These are phyloP conservation scores for Narthecium ossifragum DNA, from an alignment of 106 monocot species.

Conservation along the genomic window DNA sequence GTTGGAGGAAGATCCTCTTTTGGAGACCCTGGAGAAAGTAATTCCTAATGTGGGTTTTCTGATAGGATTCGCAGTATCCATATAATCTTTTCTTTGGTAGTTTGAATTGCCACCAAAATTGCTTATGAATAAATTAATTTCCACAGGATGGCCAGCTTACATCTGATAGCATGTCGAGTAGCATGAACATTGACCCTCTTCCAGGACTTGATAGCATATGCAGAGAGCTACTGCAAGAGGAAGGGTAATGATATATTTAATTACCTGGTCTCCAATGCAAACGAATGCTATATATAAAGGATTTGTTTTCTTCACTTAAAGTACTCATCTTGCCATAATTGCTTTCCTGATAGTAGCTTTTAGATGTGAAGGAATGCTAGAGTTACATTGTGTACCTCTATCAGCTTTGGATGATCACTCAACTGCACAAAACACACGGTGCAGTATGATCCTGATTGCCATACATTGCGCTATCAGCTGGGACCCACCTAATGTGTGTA, in stretches of 20 bases:
- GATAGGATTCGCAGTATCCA: background rate
- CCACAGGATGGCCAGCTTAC: constrained; percentile 39
- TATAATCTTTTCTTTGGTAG: background rate
- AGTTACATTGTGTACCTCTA: too few species aligned
- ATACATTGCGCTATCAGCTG: too few species aligned
- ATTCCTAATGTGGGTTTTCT: constrained; percentile 56
- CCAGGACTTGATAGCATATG: constrained; percentile 89
- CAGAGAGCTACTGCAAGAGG: constrained; percentile 71
- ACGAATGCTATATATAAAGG: too few species aligned
- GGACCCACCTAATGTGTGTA: too few species aligned
- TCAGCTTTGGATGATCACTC: too few species aligned
- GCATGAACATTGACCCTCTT: constrained; percentile 49
- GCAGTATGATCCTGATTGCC: too few species aligned
- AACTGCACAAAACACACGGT: too few species aligned
- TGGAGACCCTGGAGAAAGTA: constrained; percentile 87
- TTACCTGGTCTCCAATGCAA: too few species aligned
- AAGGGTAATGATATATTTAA: constrained; percentile 67
- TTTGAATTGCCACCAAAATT: background rate
- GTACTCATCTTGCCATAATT: too few species aligned
- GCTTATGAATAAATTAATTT: background rate
- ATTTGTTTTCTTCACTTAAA: too few species aligned
- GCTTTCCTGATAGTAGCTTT: too few species aligned
- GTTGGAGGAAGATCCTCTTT: constrained; percentile 85
- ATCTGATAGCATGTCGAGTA: constrained; percentile 19
- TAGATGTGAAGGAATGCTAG: too few species aligned